Evolutionary conservation across 2,329 filamentous ascomycete genomes (phyloP).

Genomic region (Fusarium sp.): DNA sequence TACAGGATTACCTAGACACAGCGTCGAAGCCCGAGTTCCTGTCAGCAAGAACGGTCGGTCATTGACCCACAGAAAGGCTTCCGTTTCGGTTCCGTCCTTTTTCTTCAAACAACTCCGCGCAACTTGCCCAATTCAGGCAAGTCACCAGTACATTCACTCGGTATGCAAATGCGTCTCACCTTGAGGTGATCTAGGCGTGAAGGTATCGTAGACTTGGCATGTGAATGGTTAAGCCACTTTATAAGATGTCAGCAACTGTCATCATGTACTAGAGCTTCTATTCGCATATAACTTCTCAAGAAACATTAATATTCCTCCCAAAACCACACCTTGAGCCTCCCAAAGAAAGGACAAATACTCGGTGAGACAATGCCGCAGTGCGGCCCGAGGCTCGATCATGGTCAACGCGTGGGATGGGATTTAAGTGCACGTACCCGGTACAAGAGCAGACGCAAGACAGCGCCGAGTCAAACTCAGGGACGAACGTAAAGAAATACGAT

Average conservation of each 20-base stretch:
- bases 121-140: slow-evolving; percentile 31
- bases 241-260: not conserved
- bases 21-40: slow-evolving; percentile 25
- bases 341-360: not conserved
- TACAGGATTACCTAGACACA: slow-evolving; percentile 18
- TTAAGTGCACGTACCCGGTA: slow-evolving; percentile 3
- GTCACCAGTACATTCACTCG: slow-evolving; percentile 22
- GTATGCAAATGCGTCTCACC: slow-evolving; percentile 6
- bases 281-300: not conserved
- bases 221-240: slow-evolving; percentile 18
- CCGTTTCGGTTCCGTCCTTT: slow-evolving; percentile 40
- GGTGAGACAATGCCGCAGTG: slow-evolving; percentile 11
- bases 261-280: not conserved
- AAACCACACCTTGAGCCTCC: not conserved
- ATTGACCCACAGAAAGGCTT: slow-evolving; percentile 40
- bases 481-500: slow-evolving; percentile 38
- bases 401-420: slow-evolving; percentile 13
- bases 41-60: slow-evolving; percentile 41
- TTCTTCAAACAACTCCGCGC: slow-evolving; percentile 28
- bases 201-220: slow-evolving; percentile 16
- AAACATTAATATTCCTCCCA: slow-evolving; percentile 7
- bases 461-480: slow-evolving; percentile 36
- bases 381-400: slow-evolving; percentile 18
- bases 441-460: slow-evolving; percentile 12
- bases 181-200: slow-evolving; percentile 6